These are phyloP conservation scores for Mucuna pruriens DNA, from an alignment of 306 rosid species.

Conservation along the genomic window DNA sequence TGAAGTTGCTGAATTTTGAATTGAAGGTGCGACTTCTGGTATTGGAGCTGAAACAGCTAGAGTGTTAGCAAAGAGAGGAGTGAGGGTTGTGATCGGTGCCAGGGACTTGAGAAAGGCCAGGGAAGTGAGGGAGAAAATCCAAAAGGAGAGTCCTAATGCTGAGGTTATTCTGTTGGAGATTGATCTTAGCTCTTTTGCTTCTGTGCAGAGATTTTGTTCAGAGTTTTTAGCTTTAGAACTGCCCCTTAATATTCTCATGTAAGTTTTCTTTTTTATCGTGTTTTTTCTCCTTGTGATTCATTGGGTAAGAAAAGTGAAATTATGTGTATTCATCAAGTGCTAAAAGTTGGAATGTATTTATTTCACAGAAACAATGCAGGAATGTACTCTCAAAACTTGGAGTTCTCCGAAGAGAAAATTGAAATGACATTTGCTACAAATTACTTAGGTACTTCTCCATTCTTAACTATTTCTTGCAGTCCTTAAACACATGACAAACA, in stretches of 20 bases:
- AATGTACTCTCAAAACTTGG: slow-evolving; percentile 71
- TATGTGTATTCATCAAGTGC: background rate
- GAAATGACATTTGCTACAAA: slow-evolving; percentile 98
- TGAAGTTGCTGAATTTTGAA: slow-evolving; percentile 3
- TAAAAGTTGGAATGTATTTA: slow-evolving; percentile 25
- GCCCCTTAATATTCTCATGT: slow-evolving; percentile 91
- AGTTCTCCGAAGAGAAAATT: slow-evolving; percentile 88
- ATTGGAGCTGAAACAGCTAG: slow-evolving; percentile 97
- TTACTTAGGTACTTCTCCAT: slow-evolving; percentile 70
- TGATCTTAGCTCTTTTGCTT: slow-evolving; percentile 88
- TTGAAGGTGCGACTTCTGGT: slow-evolving; percentile 83
- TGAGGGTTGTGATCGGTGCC: slow-evolving; percentile 82
- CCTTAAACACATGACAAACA: background rate
- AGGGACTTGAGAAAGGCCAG: slow-evolving; percentile 75
- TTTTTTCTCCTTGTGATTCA: background rate
- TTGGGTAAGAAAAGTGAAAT: background rate
- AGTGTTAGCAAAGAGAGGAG: slow-evolving; percentile 91
- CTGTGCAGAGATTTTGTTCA: slow-evolving; percentile 73
- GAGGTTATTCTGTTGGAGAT: slow-evolving; percentile 74
- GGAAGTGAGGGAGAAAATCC: slow-evolving; percentile 66
- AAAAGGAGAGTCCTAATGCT: slow-evolving; percentile 73
- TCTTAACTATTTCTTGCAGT: background rate
- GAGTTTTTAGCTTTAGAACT: slow-evolving; percentile 71
- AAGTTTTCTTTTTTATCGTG: slow-evolving; percentile 17
- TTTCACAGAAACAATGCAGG: slow-evolving; percentile 94